These are phyloP conservation scores for Dioszegia hungarica DNA, from an alignment of 768 basidiomycete genomes.

Conservation along the genomic window DNA sequence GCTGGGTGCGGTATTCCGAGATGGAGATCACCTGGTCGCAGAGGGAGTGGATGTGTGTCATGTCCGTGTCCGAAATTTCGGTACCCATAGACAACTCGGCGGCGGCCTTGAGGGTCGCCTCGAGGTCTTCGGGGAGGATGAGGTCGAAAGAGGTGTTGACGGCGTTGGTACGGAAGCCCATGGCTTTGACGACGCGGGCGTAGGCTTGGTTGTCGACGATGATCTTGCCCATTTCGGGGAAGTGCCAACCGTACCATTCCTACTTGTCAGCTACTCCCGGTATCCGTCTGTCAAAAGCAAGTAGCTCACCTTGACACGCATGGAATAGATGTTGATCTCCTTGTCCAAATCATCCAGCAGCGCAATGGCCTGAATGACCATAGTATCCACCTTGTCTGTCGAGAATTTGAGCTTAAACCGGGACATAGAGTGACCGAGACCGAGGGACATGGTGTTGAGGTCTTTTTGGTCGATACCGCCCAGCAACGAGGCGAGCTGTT, in stretches of 20 bases:
- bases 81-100: slow-evolving; percentile 99
- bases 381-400: slow-evolving; percentile 98
- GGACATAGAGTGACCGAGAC: slow-evolving; percentile 93
- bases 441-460: slow-evolving; percentile 93
- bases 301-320: slow-evolving; percentile 84
- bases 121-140: slow-evolving; percentile 94
- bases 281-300: neutral
- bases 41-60: slow-evolving; percentile 90
- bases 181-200: slow-evolving; percentile 82
- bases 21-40: slow-evolving; percentile 99
- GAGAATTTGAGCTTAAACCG: slow-evolving; percentile 99
- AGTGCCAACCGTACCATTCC: slow-evolving; percentile 99
- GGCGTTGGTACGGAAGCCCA: slow-evolving; percentile 98
- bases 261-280: slow-evolving; percentile 47
- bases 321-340: slow-evolving; percentile 98
- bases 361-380: slow-evolving; percentile 98
- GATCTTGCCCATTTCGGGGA: slow-evolving; percentile 87
- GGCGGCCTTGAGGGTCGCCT: slow-evolving; percentile 87
- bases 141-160: slow-evolving; percentile 75
- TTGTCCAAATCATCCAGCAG: slow-evolving; percentile 98
- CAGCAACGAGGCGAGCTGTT: slow-evolving; percentile 76
- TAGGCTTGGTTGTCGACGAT: slow-evolving; percentile 95
- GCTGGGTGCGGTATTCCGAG: slow-evolving; percentile 85
- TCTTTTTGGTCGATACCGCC: slow-evolving; percentile 66
- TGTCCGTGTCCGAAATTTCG: slow-evolving; percentile 94